Evolutionary conservation across 352 stramenopile genomes (phyloP).

Genomic region (Chrysophaeum taylorii): DNA sequence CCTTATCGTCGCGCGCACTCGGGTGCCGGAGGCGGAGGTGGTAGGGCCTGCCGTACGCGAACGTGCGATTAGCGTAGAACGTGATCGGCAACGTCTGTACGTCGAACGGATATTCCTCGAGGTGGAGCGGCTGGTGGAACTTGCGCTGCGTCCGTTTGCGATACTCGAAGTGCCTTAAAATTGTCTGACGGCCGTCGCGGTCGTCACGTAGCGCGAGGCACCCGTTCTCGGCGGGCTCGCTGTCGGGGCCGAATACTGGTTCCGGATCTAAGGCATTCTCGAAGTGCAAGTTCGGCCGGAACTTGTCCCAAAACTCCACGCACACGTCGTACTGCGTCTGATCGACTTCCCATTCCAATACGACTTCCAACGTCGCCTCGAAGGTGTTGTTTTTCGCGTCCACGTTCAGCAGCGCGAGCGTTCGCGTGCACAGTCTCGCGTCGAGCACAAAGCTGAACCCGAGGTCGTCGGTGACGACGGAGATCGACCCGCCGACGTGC

Average conservation of each 20-base stretch:
- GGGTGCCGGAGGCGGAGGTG: too few species aligned
- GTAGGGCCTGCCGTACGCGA: too few species aligned
- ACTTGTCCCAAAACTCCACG: neutral
- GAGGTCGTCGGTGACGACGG: too few species aligned
- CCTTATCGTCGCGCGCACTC: too few species aligned
- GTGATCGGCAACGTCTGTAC: slow-evolving; percentile 25
- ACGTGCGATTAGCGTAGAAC: slow-evolving; percentile 5
- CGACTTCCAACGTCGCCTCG: slow-evolving; percentile 15
- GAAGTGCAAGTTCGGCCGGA: neutral
- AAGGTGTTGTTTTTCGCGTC: slow-evolving; percentile 25
- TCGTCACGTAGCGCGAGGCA: slow-evolving; percentile 10
- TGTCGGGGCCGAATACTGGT: neutral
- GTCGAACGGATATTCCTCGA: slow-evolving; percentile 29
- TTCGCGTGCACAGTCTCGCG: too few species aligned
- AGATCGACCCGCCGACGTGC: too few species aligned
- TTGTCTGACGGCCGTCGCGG: slow-evolving; percentile 11
- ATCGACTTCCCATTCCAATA: neutral
- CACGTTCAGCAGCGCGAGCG: slow-evolving; percentile 23
- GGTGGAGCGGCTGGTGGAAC: slow-evolving; percentile 24
- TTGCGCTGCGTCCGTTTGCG: slow-evolving; percentile 10
- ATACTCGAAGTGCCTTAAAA: too few species aligned
- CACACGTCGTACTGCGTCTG: neutral
- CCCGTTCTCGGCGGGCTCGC: neutral
- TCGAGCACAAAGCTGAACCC: too few species aligned
- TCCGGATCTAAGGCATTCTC: neutral